Percentiles rank a stretch among this genome's conserved stretches.
Conservation (phyloP, 1,139 yeast species). For the Insectozyma bohioensis region DNA sequence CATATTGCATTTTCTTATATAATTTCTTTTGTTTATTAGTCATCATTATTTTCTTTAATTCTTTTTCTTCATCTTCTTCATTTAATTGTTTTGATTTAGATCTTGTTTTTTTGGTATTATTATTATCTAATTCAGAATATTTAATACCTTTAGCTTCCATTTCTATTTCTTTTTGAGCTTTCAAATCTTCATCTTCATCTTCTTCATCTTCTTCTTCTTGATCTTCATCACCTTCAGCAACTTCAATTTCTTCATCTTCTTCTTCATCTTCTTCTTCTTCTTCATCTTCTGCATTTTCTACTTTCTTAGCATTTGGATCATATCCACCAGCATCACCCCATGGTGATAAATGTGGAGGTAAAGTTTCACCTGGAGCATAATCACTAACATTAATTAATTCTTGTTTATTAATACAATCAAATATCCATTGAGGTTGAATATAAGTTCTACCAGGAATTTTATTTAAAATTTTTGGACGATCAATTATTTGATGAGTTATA, state of each 20-base stretch:
- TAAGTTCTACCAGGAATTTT: conserved; percentile 92
- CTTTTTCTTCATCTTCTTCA: conserved; percentile 74
- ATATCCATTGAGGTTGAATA: conserved; percentile 97
- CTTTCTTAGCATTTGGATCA: conserved; percentile 66
- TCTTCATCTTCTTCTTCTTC: conserved; percentile 47
- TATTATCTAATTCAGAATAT: conserved; percentile 51
- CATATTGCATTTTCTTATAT: conserved; percentile 94
- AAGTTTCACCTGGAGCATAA: conserved; percentile 90
- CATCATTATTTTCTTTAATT: conserved; percentile 94
- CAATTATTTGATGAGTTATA: conserved; percentile 92
- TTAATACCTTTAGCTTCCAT: conserved; percentile 86
- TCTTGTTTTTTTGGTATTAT: conserved; percentile 26
- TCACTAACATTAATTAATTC: conserved; percentile 71
- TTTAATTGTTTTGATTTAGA: conserved; percentile 23
- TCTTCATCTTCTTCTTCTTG: conserved; percentile 49
- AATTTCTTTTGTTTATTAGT: conserved; percentile 92
- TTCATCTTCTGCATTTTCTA: conserved; percentile 26
- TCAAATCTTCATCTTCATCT: conserved; percentile 58
- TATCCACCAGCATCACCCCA: conserved; percentile 97
- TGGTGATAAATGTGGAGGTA: conserved; percentile 97
- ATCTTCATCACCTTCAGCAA: conserved; percentile 47
- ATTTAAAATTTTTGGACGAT: conserved; percentile 77
- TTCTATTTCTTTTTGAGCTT: conserved; percentile 83
- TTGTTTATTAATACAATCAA: conserved; percentile 84
- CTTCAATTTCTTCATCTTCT: conserved; percentile 47